Conservation (phyloP, 768 basidiomycete genomes). For the Phylloporus arenicola region DNA sequence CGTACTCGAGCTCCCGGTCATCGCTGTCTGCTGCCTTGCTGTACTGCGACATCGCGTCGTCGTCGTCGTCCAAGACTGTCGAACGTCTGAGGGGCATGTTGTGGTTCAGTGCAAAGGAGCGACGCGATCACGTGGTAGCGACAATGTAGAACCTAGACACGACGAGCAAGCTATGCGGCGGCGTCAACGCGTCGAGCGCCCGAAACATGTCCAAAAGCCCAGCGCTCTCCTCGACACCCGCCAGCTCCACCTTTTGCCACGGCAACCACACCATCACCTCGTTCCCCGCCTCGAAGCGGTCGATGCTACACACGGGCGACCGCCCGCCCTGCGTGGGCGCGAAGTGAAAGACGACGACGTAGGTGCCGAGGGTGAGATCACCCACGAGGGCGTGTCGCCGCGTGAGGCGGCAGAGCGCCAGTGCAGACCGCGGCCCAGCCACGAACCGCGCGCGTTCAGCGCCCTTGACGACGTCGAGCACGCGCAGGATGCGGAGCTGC, state of each 20-base stretch:
- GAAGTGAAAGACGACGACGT: conserved; percentile 38
- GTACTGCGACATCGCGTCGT: conserved; percentile 12
- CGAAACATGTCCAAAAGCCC: conserved; percentile 16
- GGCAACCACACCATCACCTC: conserved; percentile 45
- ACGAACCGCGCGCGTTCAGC: conserved; percentile 26
- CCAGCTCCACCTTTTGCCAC: conserved; percentile 40
- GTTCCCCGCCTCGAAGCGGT: conserved; percentile 36
- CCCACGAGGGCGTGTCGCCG: conserved; percentile 15
- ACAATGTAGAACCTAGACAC: conserved; percentile 26
- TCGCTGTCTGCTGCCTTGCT: conserved; percentile 22
- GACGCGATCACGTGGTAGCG: conserved; percentile 20
- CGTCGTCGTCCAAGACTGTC: conserved; percentile 9
- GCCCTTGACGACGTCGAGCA: conserved; percentile 34
- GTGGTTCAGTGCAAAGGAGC: background rate
- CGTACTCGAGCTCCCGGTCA: conserved; percentile 25
- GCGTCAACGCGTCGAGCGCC: conserved; percentile 24
- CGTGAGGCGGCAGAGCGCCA: conserved; percentile 40
- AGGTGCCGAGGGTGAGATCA: conserved; percentile 21
- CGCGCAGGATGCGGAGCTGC: conserved; percentile 38
- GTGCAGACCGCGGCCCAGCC: conserved; percentile 28
- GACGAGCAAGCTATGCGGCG: conserved; percentile 26
- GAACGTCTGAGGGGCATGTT: conserved; percentile 17
- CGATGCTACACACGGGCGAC: conserved; percentile 32
- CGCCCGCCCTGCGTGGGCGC: conserved; percentile 20
- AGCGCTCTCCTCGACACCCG: conserved; percentile 8